Percentiles rank a stretch among this genome's conserved stretches.
Conservation (phyloP, 352 stramenopile genomes). For the Globisporangium takayamanum region DNA sequence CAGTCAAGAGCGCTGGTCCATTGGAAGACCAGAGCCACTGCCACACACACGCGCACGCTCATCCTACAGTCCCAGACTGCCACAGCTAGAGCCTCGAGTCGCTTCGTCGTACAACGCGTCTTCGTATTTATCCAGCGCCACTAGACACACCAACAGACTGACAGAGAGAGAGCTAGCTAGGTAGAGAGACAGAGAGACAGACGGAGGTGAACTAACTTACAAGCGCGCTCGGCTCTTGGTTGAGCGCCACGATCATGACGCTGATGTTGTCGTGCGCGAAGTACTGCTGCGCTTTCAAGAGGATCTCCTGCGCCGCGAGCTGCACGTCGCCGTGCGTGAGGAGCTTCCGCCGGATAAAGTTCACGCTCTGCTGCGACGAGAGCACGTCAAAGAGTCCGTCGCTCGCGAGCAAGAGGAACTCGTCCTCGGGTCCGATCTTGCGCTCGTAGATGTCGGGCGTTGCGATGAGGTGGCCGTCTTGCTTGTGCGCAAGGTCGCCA, state of each 20-base stretch:
- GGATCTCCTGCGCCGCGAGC: constrained; percentile 78
- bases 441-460: constrained; percentile 79
- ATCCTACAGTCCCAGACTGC: not conserved
- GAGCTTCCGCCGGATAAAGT: constrained; percentile 88
- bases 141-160: too few relatives aligned
- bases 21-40: constrained; percentile 8
- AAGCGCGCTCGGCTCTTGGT: constrained; percentile 35
- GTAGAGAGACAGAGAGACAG: too few relatives aligned
- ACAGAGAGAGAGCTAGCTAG: too few relatives aligned
- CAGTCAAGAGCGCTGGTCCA: constrained; percentile 2
- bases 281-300: constrained; percentile 85
- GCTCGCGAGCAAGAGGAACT: constrained; percentile 89
- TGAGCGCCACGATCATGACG: constrained; percentile 82
- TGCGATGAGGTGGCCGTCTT: constrained; percentile 78
- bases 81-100: too few relatives aligned
- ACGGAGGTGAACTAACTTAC: constrained; percentile 4
- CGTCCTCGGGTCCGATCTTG: constrained; percentile 51
- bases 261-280: constrained; percentile 90
- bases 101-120: too few relatives aligned
- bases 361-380: constrained; percentile 86
- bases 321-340: constrained; percentile 86
- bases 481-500: constrained; percentile 86
- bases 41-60: too few relatives aligned
- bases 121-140: too few relatives aligned
- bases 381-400: constrained; percentile 91